These are phyloP conservation scores for Eucalyptus shirleyi DNA, from an alignment of 345 rosid genomes.

Conservation along the genomic window DNA sequence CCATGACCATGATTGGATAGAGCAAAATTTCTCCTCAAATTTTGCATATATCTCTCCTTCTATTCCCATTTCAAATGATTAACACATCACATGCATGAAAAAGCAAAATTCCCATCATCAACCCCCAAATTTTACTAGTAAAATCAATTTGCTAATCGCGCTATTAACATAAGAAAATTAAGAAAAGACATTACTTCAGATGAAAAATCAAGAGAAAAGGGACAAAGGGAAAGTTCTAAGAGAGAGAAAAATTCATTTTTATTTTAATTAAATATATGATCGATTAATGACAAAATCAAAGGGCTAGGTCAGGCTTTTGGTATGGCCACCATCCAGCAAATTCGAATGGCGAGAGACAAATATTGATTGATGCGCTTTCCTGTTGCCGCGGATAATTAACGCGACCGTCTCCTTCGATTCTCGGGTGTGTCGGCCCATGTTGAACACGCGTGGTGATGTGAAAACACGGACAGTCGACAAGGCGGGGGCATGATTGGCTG, in stretches of 20 bases:
- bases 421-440: not conserved
- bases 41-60: not conserved
- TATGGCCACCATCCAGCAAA: not conserved
- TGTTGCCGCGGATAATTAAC: not conserved
- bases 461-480: not conserved
- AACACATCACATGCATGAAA: not conserved
- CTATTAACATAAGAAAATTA: not conserved
- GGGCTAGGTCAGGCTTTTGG: not conserved
- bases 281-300: not conserved
- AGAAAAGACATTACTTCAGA: not conserved
- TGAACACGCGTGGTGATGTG: not conserved
- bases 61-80: not conserved
- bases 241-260: not conserved
- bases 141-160: rapidly evolving
- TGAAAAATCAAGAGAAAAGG: not conserved
- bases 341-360: no score
- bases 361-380: not conserved
- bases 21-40: not conserved
- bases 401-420: not conserved
- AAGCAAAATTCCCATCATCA: not conserved
- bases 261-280: not conserved
- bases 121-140: not conserved
- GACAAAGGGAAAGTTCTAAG: not conserved
- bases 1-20: not conserved
- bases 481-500: not conserved